A percentile compares a stretch with the other conserved stretches of the same genome.
These are phyloP conservation scores for Allium sativum DNA, from an alignment of 106 monocot genomes.

Conservation along the genomic window DNA sequence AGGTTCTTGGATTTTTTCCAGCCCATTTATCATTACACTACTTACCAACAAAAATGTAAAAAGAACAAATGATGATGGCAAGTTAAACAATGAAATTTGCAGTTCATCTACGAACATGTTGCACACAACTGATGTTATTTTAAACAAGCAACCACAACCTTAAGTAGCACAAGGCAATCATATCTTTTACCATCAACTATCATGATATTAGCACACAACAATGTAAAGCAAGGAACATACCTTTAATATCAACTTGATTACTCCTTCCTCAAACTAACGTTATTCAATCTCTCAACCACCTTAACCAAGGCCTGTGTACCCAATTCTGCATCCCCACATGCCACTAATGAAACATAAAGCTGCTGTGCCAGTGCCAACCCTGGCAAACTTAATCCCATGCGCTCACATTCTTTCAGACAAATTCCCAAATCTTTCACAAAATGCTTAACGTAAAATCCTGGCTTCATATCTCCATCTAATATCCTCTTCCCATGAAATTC, in stretches of 20 bases:
- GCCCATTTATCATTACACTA: no score
- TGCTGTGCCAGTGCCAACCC: conserved; percentile 85
- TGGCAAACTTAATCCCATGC: conserved; percentile 68
- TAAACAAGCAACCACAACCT: no score
- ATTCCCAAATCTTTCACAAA: conserved; percentile 96
- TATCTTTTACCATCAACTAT: no score
- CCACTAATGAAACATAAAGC: conserved; percentile 73
- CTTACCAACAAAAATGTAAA: no score
- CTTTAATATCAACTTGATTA: neutral
- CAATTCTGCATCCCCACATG: conserved; percentile 66
- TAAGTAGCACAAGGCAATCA: no score
- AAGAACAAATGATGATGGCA: no score
- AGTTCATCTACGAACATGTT: no score
- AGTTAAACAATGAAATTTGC: no score
- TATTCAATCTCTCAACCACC: conserved; percentile 74
- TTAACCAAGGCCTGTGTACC: conserved; percentile 78
- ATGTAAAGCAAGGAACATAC: no score
- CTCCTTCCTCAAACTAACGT: conserved; percentile 34
- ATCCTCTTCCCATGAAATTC: conserved; percentile 80
- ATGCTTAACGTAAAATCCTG: conserved; percentile 88
- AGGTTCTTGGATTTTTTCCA: no score
- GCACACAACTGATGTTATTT: no score
- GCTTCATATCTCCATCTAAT: conserved; percentile 65
- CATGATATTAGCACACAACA: no score
- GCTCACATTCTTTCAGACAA: conserved; percentile 82